Evolutionary conservation across 1,284 basidiomycete genomes (phyloP).

Genomic region (Cryptococcus deneoformans): DNA sequence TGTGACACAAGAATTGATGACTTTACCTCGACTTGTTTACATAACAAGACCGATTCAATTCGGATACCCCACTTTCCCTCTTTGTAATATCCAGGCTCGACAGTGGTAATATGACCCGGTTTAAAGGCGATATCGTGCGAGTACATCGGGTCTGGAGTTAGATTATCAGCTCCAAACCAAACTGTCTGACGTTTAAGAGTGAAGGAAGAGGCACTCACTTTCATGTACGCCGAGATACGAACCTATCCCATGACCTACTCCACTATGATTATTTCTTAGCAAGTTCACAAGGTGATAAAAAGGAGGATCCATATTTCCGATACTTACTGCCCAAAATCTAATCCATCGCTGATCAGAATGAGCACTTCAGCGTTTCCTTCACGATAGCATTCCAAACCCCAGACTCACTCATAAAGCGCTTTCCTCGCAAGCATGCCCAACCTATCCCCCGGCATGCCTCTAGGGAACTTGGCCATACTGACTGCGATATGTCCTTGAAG

Average conservation of each 20-base stretch:
- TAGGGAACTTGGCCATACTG: slow-evolving; percentile 82
- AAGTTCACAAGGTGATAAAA: background rate
- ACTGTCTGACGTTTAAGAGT: background rate
- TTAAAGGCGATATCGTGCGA: slow-evolving; percentile 57
- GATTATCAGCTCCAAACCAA: background rate
- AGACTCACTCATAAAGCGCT: slow-evolving; percentile 67
- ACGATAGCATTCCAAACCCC: background rate
- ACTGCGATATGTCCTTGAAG: slow-evolving; percentile 97
- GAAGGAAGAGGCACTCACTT: slow-evolving; percentile 22
- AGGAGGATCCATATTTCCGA: background rate
- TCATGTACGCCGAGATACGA: slow-evolving; percentile 43
- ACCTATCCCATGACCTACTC: slow-evolving; percentile 46
- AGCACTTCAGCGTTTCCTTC: background rate
- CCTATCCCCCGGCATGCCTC: slow-evolving; percentile 74
- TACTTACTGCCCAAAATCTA: slow-evolving; percentile 59
- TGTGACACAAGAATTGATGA: too few relatives aligned
- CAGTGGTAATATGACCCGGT: slow-evolving; percentile 83
- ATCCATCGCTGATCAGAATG: slow-evolving; percentile 58
- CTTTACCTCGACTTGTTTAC: slow-evolving; percentile 62
- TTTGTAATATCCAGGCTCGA: slow-evolving; percentile 62
- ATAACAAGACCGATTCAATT: slow-evolving; percentile 77
- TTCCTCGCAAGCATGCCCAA: slow-evolving; percentile 82
- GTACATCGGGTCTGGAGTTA: slow-evolving; percentile 26
- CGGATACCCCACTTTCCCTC: slow-evolving; percentile 84
- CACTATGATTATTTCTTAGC: slow-evolving; percentile 7